Evolutionary conservation across 2,329 filamentous ascomycete species (phyloP).

Genomic region (Xylariales sp.): DNA sequence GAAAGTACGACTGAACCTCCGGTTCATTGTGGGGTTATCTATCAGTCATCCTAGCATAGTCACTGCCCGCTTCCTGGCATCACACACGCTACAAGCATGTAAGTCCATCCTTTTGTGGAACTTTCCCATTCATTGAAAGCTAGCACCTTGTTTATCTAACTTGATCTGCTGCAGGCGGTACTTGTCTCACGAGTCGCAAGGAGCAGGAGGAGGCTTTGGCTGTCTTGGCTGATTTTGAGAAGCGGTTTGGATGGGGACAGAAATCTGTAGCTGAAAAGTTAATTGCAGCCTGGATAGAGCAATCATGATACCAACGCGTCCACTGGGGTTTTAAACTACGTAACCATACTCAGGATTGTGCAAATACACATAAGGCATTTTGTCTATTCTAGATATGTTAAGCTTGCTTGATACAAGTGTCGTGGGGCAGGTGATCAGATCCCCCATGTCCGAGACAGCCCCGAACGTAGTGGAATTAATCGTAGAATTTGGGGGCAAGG

Average conservation of each 20-base stretch:
- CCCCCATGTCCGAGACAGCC: no score
- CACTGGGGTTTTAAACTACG: not conserved
- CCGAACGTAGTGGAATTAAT: no score
- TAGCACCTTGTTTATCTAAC: no score
- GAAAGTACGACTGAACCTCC: constrained; percentile 15
- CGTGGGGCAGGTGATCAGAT: no score
- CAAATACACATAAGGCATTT: not conserved
- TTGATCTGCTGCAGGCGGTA: constrained; percentile 13
- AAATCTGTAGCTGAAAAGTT: constrained; percentile 40
- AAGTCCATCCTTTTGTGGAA: constrained; percentile 2
- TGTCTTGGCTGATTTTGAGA: constrained; percentile 23
- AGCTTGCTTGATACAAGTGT: no score
- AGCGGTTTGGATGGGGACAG: constrained; percentile 32
- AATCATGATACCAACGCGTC: no score
- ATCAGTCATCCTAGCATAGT: constrained; percentile 19
- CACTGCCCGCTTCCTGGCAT: constrained; percentile 19
- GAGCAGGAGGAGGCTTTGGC: constrained; percentile 25
- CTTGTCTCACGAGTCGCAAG: constrained; percentile 28
- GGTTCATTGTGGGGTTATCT: constrained; percentile 18
- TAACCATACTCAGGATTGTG: not conserved
- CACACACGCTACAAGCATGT: constrained; percentile 21
- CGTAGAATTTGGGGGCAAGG: no score
- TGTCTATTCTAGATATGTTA: no score
- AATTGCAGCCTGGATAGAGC: constrained; percentile 40
- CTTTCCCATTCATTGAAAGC: constrained; percentile 8